Percentiles rank a stretch among this genome's conserved stretches.
phyloP scores from a whole-genome alignment of 2,329 filamentous ascomycete genomes.

The Furcasterigmium sp. region DNA sequence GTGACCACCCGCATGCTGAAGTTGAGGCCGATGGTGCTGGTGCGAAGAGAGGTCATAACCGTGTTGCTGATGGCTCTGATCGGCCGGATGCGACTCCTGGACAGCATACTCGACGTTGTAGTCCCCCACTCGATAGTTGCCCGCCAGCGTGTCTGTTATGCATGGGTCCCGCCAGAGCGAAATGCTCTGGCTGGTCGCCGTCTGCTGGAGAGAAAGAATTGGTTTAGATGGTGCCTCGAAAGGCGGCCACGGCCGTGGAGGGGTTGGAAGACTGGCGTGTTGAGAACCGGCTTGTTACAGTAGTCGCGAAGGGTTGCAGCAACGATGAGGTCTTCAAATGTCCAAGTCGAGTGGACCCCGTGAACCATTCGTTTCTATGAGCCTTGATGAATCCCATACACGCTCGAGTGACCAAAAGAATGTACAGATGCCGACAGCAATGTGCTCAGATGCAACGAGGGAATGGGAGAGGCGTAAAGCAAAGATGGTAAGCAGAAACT shows the following conservation, averaged over 20 bases:
- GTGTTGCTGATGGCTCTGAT: constrained; percentile 59
- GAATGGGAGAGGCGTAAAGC: too few relatives aligned
- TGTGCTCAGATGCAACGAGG: too few relatives aligned
- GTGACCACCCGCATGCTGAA: constrained; percentile 38
- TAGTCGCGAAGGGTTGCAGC: not conserved
- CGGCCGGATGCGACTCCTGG: constrained; percentile 60
- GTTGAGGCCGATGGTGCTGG: constrained; percentile 31
- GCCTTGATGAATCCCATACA: too few relatives aligned
- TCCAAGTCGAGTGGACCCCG: too few relatives aligned
- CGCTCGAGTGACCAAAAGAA: too few relatives aligned
- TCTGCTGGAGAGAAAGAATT: constrained; percentile 57
- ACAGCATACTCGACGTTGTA: constrained; percentile 72
- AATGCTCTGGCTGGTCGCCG: constrained; percentile 68
- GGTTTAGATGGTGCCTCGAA: constrained; percentile 46
- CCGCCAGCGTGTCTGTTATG: constrained; percentile 66
- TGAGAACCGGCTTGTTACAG: constrained; percentile 17
- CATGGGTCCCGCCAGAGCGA: constrained; percentile 75
- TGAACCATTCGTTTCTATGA: too few relatives aligned
- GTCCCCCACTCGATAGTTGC: constrained; percentile 68
- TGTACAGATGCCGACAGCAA: too few relatives aligned
- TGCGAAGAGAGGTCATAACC: constrained; percentile 49
- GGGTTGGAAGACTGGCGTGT: constrained; percentile 5
- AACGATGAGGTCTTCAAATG: too few relatives aligned
- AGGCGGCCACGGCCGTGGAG: constrained; percentile 36
- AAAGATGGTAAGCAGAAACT: too few relatives aligned